Conservation (phyloP, 345 rosid species). For the Hirschfeldia incana region DNA sequence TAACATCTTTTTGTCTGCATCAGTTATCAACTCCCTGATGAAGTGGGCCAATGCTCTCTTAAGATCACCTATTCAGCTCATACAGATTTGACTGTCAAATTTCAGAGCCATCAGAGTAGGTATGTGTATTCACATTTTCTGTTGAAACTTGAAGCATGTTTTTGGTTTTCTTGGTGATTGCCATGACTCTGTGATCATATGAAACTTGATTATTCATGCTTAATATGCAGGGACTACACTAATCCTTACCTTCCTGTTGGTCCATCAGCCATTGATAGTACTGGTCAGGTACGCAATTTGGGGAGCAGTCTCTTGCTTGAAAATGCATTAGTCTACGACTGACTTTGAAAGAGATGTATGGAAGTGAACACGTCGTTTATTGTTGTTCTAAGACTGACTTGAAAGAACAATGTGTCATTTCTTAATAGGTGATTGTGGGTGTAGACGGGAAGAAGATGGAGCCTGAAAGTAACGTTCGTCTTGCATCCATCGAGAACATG, state of each 20-base stretch:
- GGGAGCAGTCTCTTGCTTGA: not conserved
- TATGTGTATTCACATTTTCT: slow-evolving; percentile 31
- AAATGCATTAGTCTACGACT: not conserved
- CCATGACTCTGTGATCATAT: not conserved
- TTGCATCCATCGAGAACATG: slow-evolving; percentile 99
- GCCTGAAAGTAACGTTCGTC: slow-evolving; percentile 98
- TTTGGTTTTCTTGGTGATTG: slow-evolving; percentile 14
- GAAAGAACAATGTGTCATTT: slow-evolving; percentile 1
- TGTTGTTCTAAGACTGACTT: not conserved
- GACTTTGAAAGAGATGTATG: not conserved
- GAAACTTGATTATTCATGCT: not conserved
- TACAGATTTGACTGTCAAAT: slow-evolving; percentile 96
- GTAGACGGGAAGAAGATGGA: slow-evolving; percentile 93
- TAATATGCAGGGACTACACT: slow-evolving; percentile 80
- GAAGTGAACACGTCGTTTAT: not conserved
- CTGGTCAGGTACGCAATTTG: slow-evolving; percentile 55
- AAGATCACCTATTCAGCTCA: slow-evolving; percentile 98
- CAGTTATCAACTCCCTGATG: slow-evolving; percentile 89
- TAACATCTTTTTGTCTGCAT: slow-evolving; percentile 33
- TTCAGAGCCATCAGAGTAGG: slow-evolving; percentile 99
- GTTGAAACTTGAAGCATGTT: slow-evolving; percentile 11
- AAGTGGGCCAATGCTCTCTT: slow-evolving; percentile 72
- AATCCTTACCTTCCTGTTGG: slow-evolving; percentile 97
- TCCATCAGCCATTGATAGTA: slow-evolving; percentile 92
- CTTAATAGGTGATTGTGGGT: slow-evolving; percentile 63